Evolutionary conservation across 495 filamentous ascomycete genomes (phyloP), one percentile per base, ranked within the genome.

Genomic region (Daldinia bambusicola): DNA sequence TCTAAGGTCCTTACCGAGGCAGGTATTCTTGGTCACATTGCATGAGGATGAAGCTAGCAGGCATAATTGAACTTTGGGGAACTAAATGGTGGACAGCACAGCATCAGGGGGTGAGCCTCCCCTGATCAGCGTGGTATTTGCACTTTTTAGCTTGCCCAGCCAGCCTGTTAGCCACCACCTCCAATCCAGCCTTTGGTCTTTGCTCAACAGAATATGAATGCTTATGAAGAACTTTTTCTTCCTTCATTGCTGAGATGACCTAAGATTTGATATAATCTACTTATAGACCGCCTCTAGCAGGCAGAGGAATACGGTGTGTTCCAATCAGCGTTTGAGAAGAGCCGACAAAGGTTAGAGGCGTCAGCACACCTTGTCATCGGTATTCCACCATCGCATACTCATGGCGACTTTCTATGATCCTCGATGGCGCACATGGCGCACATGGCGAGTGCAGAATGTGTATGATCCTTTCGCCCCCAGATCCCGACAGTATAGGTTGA

Each of bases 61-160:
- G 14, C 34, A 38, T 52, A 36, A 41, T 60, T 66, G 22, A 37
- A 2, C 20, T 38, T 48, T 51, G 52, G 36, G 60, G 55, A 57
- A 45, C n/a, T 55, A 14, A 16, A 40, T 60, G 63, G 60, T 60
- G 55, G 26, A 48, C 61, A 55, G 61, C 55, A n/a, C n/a, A n/a
- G n/a, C 55, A 18, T 55, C 30, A 38, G 59, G 38, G 66, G 31
- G 26, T 12, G 30, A 14, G 12, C n/a, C 7, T 6, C 67, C 61
- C 60, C 43, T 53, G 26, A 41, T n/a, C 45, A 69, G 41, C 43
- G 67, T 69, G 26, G 37, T 38, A 69, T 69, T 59, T 45, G 57
- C n/a, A 10, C n/a, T 14, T 34, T 38, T 51, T 32, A 43, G 31
- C 51, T 45, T 45, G 20, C 34, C 43, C 16, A 48, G 43, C 43